Evolutionary conservation across 2,329 filamentous ascomycete species (phyloP), one percentile per base, ranked within the genome.

Genomic region (Colletotrichum costaricense): DNA sequence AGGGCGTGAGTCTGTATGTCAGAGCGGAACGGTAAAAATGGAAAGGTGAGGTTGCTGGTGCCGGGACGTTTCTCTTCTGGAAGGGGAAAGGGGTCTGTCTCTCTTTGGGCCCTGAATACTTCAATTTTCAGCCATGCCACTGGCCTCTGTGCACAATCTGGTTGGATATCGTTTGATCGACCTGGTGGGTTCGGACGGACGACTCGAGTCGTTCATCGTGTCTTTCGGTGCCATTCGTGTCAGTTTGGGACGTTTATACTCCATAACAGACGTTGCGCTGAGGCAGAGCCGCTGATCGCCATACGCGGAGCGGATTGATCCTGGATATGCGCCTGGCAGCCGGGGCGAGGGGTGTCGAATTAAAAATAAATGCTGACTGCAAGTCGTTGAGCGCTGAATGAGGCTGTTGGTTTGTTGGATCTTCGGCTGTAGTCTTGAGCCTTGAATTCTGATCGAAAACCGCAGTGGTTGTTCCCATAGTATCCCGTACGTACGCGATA

Each of bases 271-370:
- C 49, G 57, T 58, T 63, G 38, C 28, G 30, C 28, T 58, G 26
- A 11, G 19, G 60, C 60, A 65, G 52, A 64, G 59, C 49, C 35
- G 67, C 52, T n/a, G 68, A 70, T 70, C 55, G 30, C 30, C 28
- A 46, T 65, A 38, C 54, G 19, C 28, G 60, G 56, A 58, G 67
- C 12, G n/a, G 28, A 14, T 69, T 24, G 26, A 46, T 56, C n/a
- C 64, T 59, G 28, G 11, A 26, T 19, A n/a, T 11, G 14, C 22
- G 30, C n/a, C 22, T 55, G 24, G 11, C 22, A 55, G n/a, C 52
- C 11, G 22, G 52, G 52, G 52, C n/a, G 14, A 26, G 24, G 52
- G n/a, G 52, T 55, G 52, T 26, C 26, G 52, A 26, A 12, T 12
- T 11, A 35, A 35, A 3, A 26, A 55, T 55, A 24, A 3, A 24